Percentiles rank a stretch among this genome's conserved stretches.
Conservation (phyloP, 2,329 filamentous ascomycete genomes). For the Raffaelea albimanens region DNA sequence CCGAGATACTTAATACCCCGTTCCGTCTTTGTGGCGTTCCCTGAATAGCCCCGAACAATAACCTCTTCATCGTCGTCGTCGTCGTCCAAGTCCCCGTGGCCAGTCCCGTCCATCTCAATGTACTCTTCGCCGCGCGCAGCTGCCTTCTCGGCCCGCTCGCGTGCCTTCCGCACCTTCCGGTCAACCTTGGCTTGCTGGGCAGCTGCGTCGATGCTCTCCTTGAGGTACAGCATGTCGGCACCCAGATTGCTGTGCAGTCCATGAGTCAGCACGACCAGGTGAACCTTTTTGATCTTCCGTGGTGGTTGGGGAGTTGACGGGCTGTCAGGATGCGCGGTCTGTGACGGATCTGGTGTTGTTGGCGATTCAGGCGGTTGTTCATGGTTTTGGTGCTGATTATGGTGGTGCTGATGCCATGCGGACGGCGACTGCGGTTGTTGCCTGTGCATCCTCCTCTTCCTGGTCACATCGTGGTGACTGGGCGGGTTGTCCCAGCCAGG, state of each 20-base stretch:
- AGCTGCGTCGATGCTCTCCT: conserved; percentile 89
- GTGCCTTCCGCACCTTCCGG: conserved; percentile 50
- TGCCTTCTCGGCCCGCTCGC: conserved; percentile 21
- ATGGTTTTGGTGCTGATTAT: not conserved
- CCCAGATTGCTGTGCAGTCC: conserved; percentile 93
- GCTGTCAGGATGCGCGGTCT: too few species aligned
- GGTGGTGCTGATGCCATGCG: not conserved
- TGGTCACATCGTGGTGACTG: not conserved
- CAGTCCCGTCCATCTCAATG: conserved; percentile 18
- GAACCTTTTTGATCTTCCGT: conserved; percentile 64
- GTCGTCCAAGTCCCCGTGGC: conserved; percentile 15
- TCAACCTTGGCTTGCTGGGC: conserved; percentile 65
- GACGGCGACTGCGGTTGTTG: conserved; percentile 9
- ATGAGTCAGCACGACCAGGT: conserved; percentile 87
- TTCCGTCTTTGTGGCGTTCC: conserved; percentile 86
- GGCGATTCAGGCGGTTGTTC: too few species aligned
- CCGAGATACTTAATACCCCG: conserved; percentile 94
- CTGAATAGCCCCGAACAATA: conserved; percentile 80
- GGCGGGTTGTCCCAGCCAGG: conserved; percentile 19
- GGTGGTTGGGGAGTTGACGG: not conserved
- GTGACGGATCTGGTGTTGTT: too few species aligned
- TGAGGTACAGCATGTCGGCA: conserved; percentile 92
- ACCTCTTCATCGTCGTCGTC: conserved; percentile 71
- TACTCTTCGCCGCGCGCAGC: not conserved
- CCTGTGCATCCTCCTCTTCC: not conserved